A percentile compares a stretch with the other conserved stretches of the same genome.
Conservation (phyloP, 2,329 filamentous ascomycete genomes). For the Botrytis galanthina region DNA sequence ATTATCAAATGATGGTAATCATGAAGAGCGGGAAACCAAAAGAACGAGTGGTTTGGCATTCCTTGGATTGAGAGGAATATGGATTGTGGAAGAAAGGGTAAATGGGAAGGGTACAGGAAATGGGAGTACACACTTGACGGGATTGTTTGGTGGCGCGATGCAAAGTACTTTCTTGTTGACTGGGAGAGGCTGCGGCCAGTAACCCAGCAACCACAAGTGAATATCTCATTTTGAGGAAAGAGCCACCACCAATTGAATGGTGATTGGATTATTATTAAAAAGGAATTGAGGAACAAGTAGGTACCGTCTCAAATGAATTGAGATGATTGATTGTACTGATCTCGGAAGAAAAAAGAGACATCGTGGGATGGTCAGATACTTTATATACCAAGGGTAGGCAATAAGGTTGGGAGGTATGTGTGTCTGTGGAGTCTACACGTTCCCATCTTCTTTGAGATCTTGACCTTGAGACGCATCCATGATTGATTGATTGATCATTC, state of each 20-base stretch:
- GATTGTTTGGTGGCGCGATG: slow-evolving; percentile 7
- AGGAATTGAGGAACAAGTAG: not conserved
- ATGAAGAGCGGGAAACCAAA: not conserved
- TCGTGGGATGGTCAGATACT: not conserved
- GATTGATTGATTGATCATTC: not conserved
- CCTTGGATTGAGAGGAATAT: not conserved
- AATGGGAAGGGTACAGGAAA: not conserved
- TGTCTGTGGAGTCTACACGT: not conserved
- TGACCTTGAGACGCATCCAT: not conserved
- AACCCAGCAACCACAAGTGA: slow-evolving; percentile 8
- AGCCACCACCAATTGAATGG: not conserved
- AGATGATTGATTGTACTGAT: not conserved
- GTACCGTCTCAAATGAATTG: not conserved
- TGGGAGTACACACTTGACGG: not conserved
- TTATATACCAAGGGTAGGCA: not conserved
- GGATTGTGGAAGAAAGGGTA: not conserved
- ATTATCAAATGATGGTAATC: not conserved
- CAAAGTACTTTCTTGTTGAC: slow-evolving; percentile 5
- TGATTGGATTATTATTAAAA: not conserved
- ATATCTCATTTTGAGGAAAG: not conserved
- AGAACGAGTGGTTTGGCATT: not conserved
- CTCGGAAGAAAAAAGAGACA: no score
- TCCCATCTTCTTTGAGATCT: not conserved
- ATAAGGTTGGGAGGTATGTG: not conserved
- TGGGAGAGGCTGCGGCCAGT: not conserved